These are phyloP conservation scores for Pestalotiopsis sp. DNA, from an alignment of 2,329 filamentous ascomycete genomes.

Conservation along the genomic window DNA sequence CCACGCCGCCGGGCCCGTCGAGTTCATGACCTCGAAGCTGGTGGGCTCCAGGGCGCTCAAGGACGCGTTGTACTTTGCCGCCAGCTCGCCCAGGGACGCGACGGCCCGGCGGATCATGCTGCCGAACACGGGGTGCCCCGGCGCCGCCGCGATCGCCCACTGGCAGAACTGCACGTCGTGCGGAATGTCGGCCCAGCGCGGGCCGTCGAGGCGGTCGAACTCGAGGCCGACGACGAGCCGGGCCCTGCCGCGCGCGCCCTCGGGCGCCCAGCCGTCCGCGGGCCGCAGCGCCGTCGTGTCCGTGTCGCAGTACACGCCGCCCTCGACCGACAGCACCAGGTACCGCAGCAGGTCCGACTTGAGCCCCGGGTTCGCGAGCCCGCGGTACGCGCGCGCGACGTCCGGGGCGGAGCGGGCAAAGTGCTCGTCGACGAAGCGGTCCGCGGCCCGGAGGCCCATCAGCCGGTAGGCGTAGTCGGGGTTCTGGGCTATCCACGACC, in stretches of 20 bases:
- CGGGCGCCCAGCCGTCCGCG: slow-evolving; percentile 54
- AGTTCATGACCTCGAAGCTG: slow-evolving; percentile 31
- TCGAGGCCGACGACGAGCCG: slow-evolving; percentile 31
- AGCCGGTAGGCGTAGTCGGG: slow-evolving; percentile 27
- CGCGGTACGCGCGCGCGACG: slow-evolving; percentile 21
- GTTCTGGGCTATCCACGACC: slow-evolving; percentile 25
- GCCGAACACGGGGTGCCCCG: slow-evolving; percentile 30
- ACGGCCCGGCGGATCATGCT: slow-evolving; percentile 26
- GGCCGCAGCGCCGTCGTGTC: slow-evolving; percentile 42
- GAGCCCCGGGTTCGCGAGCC: slow-evolving; percentile 27
- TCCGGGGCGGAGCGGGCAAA: slow-evolving; percentile 17
- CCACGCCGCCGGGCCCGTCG: slow-evolving; percentile 32
- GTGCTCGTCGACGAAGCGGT: slow-evolving; percentile 25
- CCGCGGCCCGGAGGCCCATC: slow-evolving; percentile 23
- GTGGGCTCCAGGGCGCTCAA: slow-evolving; percentile 17
- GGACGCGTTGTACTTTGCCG: slow-evolving; percentile 8
- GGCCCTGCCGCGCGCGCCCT: slow-evolving; percentile 17
- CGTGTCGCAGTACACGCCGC: slow-evolving; percentile 50
- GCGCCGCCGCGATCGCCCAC: slow-evolving; percentile 34
- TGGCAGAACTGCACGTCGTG: slow-evolving; percentile 34
- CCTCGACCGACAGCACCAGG: slow-evolving; percentile 66
- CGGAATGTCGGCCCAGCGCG: slow-evolving; percentile 26
- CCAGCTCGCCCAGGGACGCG: slow-evolving; percentile 19
- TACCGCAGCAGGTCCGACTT: slow-evolving; percentile 61
- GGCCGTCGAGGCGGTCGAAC: slow-evolving; percentile 29